These are phyloP conservation scores for Hypoxylon sp. DNA, from an alignment of 2,329 filamentous ascomycete genomes.

Conservation along the genomic window DNA sequence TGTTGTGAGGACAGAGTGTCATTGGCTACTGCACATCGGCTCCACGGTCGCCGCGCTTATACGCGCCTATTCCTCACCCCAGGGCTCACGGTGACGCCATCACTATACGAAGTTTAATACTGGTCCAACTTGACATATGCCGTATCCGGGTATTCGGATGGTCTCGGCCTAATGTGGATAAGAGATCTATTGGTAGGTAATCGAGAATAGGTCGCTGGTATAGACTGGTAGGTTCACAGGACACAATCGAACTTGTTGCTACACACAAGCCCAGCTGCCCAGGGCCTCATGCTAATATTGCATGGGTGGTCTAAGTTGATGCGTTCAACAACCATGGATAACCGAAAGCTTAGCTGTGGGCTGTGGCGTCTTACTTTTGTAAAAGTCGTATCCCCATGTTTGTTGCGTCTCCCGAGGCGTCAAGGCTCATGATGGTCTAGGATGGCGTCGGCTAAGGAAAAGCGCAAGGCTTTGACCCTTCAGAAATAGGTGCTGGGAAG, in stretches of 20 bases:
- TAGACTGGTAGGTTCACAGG: not conserved
- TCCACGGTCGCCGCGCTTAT: not conserved
- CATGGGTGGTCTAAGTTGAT: too few species aligned
- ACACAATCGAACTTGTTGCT: not conserved
- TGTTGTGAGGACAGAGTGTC: too few species aligned
- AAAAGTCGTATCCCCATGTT: too few species aligned
- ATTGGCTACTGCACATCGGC: not conserved
- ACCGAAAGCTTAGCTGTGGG: too few species aligned
- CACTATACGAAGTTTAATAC: not conserved
- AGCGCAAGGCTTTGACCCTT: not conserved
- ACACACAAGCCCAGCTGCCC: not conserved
- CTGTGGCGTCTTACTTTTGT: not conserved
- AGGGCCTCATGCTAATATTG: not conserved
- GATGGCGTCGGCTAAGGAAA: not conserved
- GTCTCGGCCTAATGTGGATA: slow-evolving; percentile 8
- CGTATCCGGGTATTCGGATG: not conserved
- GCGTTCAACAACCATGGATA: too few species aligned
- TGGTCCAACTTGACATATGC: not conserved
- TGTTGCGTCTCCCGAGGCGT: not conserved
- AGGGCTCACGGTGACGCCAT: slow-evolving; percentile 3
- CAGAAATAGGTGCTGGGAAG: not conserved
- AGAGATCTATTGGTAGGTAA: not conserved
- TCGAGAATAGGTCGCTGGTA: not conserved
- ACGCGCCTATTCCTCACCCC: not conserved
- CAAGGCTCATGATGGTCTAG: not conserved